Evolutionary conservation across 306 rosid species (phyloP).

Genomic region (Elaeagnus macrophylla): DNA sequence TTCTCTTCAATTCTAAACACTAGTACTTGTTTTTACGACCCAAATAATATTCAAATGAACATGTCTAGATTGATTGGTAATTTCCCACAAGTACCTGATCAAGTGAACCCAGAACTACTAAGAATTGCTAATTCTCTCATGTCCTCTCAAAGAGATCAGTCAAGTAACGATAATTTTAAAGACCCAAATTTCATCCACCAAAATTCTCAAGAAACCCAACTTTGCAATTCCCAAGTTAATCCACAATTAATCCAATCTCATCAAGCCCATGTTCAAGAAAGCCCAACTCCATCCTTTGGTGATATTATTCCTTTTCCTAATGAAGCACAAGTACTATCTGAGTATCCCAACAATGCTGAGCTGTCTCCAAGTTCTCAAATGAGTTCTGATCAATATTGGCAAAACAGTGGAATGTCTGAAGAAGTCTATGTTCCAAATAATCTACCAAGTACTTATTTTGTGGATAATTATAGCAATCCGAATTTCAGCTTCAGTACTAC

Average conservation of each 20-base stretch:
- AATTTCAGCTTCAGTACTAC: slow-evolving; percentile 25
- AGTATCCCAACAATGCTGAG: slow-evolving; percentile 22
- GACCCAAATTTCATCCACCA: slow-evolving; percentile 18
- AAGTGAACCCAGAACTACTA: slow-evolving; percentile 55
- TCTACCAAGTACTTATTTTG: not conserved
- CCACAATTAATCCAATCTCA: slow-evolving; percentile 18
- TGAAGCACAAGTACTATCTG: slow-evolving; percentile 19
- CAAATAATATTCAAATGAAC: slow-evolving; percentile 37
- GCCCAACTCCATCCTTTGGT: too few species aligned
- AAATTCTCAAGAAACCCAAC: slow-evolving; percentile 13
- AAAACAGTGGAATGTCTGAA: slow-evolving; percentile 16
- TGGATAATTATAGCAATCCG: slow-evolving; percentile 26
- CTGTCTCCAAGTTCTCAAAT: slow-evolving; percentile 27
- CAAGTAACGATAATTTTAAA: slow-evolving; percentile 12
- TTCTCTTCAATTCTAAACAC: slow-evolving; percentile 54
- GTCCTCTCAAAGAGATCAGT: slow-evolving; percentile 25
- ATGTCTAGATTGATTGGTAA: slow-evolving; percentile 33
- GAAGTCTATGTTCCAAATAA: slow-evolving; percentile 21
- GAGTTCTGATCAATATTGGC: slow-evolving; percentile 3
- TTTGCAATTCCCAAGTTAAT: slow-evolving; percentile 20
- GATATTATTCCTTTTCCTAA: slow-evolving; percentile 23
- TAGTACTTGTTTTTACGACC: slow-evolving; percentile 31
- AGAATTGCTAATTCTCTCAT: slow-evolving; percentile 65
- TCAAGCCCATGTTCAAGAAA: not conserved
- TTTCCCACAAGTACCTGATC: slow-evolving; percentile 23